These are phyloP conservation scores for Mrakia gelida DNA, from an alignment of 768 basidiomycete species.

Conservation along the genomic window DNA sequence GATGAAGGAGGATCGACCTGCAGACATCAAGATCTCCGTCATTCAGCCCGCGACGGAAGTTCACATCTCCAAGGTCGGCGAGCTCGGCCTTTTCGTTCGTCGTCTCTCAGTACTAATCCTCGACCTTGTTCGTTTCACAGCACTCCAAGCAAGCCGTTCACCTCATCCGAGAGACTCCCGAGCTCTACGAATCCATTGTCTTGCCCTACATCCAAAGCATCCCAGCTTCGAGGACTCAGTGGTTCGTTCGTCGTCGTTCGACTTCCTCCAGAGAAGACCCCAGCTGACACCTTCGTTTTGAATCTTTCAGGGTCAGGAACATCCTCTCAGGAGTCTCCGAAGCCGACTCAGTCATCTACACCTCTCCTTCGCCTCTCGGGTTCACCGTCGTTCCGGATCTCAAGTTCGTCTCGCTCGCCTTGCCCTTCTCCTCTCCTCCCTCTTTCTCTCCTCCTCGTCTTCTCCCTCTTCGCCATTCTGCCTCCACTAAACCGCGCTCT, in stretches of 20 bases:
- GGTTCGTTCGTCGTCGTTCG: constrained; percentile 51
- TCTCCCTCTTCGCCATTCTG: too few species aligned
- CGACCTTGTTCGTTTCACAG: constrained; percentile 44
- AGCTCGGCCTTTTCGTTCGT: constrained; percentile 35
- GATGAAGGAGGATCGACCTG: constrained; percentile 48
- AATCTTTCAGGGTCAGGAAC: constrained; percentile 75
- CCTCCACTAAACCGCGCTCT: too few species aligned
- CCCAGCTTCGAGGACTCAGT: constrained; percentile 70
- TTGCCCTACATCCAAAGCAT: constrained; percentile 74
- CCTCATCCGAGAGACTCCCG: constrained; percentile 79
- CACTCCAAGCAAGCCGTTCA: constrained; percentile 68
- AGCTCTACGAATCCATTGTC: constrained; percentile 65
- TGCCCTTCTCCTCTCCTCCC: neutral
- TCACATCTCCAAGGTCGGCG: constrained; percentile 78
- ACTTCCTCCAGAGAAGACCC: constrained; percentile 54
- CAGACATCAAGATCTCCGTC: constrained; percentile 71
- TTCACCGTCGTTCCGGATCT: constrained; percentile 89
- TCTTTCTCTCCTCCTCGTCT: too few species aligned
- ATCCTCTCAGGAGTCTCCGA: constrained; percentile 54
- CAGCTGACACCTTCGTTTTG: constrained; percentile 66
- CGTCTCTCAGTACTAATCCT: neutral
- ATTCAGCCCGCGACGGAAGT: constrained; percentile 85
- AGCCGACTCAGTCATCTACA: constrained; percentile 21
- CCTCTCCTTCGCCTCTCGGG: constrained; percentile 39
- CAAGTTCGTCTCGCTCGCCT: constrained; percentile 4